A percentile compares a stretch with the other conserved stretches of the same genome.
phyloP scores from a whole-genome alignment of 2,329 filamentous ascomycete genomes.

The Tolypocladium inflatum region DNA sequence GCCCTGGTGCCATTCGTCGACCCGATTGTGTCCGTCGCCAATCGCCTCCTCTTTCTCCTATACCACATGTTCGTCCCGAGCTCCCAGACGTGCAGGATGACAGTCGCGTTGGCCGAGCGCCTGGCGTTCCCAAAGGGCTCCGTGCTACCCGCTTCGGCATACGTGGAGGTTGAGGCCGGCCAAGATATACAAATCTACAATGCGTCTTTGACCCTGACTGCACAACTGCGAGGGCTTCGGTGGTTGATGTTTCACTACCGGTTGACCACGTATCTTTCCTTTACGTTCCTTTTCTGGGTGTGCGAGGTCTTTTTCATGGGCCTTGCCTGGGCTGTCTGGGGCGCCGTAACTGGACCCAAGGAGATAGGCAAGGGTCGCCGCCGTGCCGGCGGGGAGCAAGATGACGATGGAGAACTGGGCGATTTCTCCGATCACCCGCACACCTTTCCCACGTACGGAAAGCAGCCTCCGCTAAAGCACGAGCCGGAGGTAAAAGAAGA shows the following conservation, averaged over 20 bases:
- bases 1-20: slow-evolving; percentile 75
- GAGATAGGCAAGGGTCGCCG: slow-evolving; percentile 5
- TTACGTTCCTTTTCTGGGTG: slow-evolving; percentile 66
- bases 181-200: slow-evolving; percentile 68
- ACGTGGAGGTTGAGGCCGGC: slow-evolving; percentile 59
- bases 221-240: slow-evolving; percentile 64
- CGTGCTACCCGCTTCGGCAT: slow-evolving; percentile 34
- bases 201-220: slow-evolving; percentile 58
- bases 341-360: slow-evolving; percentile 19
- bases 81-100: slow-evolving; percentile 53
- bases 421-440: slow-evolving; percentile 30
- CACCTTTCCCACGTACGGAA: slow-evolving; percentile 33
- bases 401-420: slow-evolving; percentile 16
- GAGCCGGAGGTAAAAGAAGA: slow-evolving; percentile 28
- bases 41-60: slow-evolving; percentile 53
- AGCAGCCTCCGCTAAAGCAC: slow-evolving; percentile 30
- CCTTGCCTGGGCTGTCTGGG: slow-evolving; percentile 52
- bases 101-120: slow-evolving; percentile 63
- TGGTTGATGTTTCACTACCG: slow-evolving; percentile 86
- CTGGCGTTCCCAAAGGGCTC: slow-evolving; percentile 47
- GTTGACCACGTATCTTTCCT: slow-evolving; percentile 56
- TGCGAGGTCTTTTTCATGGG: slow-evolving; percentile 61
- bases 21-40: slow-evolving; percentile 52
- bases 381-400: slow-evolving; percentile 8
- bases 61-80: slow-evolving; percentile 60